These are phyloP conservation scores for Blyttiomyces sp. DNA, from an alignment of 371 early-diverging fungal species.

Conservation along the genomic window DNA sequence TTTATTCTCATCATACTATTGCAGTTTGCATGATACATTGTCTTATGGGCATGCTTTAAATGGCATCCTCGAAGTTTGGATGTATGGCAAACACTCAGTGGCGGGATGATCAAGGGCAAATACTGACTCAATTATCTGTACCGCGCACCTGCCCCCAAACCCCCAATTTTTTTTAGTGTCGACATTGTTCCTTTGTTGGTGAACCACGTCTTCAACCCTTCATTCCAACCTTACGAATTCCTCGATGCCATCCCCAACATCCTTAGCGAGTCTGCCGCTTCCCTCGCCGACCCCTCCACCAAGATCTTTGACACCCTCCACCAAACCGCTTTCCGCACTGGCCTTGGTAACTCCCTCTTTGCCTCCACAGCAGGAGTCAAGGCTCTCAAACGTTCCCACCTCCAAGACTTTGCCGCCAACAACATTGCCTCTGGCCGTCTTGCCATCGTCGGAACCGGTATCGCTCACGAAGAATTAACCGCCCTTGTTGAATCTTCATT, in stretches of 20 bases:
- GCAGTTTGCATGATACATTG: no score
- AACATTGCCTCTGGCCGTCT: slow-evolving; percentile 70
- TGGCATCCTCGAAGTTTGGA: no score
- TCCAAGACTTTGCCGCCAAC: slow-evolving; percentile 64
- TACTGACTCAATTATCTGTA: neutral
- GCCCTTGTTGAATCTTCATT: slow-evolving; percentile 60
- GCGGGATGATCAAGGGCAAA: neutral
- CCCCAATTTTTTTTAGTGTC: slow-evolving; percentile 63
- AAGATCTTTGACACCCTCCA: slow-evolving; percentile 79
- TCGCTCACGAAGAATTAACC: slow-evolving; percentile 67
- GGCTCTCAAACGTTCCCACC: slow-evolving; percentile 35
- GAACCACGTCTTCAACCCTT: slow-evolving; percentile 73
- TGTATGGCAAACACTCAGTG: neutral
- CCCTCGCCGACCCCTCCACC: slow-evolving; percentile 59
- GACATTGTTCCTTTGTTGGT: slow-evolving; percentile 84
- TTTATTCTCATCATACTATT: slow-evolving; percentile 6
- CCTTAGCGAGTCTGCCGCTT: slow-evolving; percentile 67
- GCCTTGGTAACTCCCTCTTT: slow-evolving; percentile 92
- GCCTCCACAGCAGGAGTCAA: slow-evolving; percentile 67
- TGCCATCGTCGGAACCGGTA: slow-evolving; percentile 83
- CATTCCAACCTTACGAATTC: slow-evolving; percentile 86
- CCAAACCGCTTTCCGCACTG: slow-evolving; percentile 87
- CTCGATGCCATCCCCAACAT: slow-evolving; percentile 67
- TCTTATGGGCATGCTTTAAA: no score
- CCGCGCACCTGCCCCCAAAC: no score